Evolutionary conservation across 495 filamentous ascomycete genomes (phyloP).

Genomic region (Penicillium ochrochloron): DNA sequence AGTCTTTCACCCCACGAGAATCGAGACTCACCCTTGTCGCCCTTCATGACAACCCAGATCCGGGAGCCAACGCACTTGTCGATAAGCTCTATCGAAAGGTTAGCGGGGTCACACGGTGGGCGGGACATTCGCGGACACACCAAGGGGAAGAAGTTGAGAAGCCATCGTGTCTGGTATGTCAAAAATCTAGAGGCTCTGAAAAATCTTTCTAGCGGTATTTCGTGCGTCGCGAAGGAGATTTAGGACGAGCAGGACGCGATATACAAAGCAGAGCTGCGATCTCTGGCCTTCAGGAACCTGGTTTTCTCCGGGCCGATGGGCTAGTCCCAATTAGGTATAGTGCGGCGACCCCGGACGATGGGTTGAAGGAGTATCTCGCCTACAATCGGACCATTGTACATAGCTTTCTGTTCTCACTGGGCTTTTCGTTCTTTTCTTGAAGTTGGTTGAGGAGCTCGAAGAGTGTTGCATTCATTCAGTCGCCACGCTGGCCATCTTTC

Average conservation of each 20-base stretch:
- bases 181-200: neutral
- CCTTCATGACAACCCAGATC: conserved; percentile 99
- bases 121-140: conserved; percentile 42
- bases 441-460: neutral
- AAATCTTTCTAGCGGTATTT: conserved; percentile 3
- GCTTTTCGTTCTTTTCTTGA: neutral
- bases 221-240: neutral
- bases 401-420: neutral
- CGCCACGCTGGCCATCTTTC: conserved; percentile 1
- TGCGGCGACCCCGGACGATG: conserved; percentile 1
- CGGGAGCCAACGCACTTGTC: conserved; percentile 97
- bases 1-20: neutral
- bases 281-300: conserved; percentile 23
- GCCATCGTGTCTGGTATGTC: conserved; percentile 57
- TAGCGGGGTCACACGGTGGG: conserved; percentile 22
- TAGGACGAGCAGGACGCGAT: conserved; percentile 12
- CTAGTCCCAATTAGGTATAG: conserved; percentile 22
- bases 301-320: conserved; percentile 21
- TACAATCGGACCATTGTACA: conserved; percentile 2
- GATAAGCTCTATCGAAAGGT: conserved; percentile 75
- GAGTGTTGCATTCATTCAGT: neutral
- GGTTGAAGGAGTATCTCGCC: neutral
- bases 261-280: conserved; percentile 23
- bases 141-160: conserved; percentile 79
- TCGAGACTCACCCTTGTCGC: conserved; percentile 76